Conservation (phyloP, 371 early-diverging fungal genomes). For the Saksenaea vasiformis region DNA sequence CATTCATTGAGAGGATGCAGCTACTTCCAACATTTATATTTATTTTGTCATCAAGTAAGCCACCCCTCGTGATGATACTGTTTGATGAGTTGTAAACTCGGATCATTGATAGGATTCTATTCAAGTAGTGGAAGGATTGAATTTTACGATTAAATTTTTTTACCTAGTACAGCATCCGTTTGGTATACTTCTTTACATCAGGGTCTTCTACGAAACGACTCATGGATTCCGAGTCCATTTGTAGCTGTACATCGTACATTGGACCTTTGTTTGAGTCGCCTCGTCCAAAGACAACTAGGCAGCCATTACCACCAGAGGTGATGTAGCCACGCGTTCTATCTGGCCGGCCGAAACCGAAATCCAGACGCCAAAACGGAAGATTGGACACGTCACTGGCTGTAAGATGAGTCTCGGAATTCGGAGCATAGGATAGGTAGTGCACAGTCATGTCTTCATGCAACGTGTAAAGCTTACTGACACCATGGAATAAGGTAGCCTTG, state of each 20-base stretch:
- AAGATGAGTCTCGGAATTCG: constrained; percentile 29
- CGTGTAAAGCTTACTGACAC: constrained; percentile 38
- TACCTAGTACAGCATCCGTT: constrained; percentile 25
- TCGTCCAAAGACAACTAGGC: constrained; percentile 37
- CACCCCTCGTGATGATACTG: no score
- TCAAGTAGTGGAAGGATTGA: not conserved
- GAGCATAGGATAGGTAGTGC: constrained; percentile 38
- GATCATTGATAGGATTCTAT: not conserved
- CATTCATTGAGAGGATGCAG: no score
- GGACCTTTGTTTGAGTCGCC: constrained; percentile 22
- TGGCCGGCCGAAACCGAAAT: constrained; percentile 40
- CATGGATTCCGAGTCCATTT: constrained; percentile 43
- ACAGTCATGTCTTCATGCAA: constrained; percentile 45
- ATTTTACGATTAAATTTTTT: not conserved
- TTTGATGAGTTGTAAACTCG: no score
- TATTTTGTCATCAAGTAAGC: no score
- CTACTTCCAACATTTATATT: no score
- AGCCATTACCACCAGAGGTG: constrained; percentile 45
- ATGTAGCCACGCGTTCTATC: constrained; percentile 44
- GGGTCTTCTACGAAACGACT: constrained; percentile 38
- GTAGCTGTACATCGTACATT: constrained; percentile 42
- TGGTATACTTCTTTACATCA: constrained; percentile 36
- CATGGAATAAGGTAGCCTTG: constrained; percentile 32
- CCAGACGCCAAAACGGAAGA: constrained; percentile 37
- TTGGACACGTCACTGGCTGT: constrained; percentile 35